Evolutionary conservation across 805 yeast species (phyloP), one percentile per base, ranked within the genome.

Genomic region (Yamadazyma philogaea): DNA sequence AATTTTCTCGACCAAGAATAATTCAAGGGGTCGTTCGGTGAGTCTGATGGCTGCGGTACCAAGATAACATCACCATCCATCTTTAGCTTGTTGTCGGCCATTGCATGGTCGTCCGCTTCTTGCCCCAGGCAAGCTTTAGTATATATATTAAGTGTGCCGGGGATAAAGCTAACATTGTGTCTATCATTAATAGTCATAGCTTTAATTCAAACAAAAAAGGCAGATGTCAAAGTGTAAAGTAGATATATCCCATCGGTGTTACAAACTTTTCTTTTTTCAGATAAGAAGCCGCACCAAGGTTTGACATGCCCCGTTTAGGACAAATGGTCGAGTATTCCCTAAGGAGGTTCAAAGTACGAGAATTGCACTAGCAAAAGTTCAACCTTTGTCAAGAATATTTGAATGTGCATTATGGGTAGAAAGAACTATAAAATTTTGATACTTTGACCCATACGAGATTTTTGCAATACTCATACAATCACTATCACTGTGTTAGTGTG

Each of bases 101-200:
- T 28, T 16, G 35, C 37, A 2, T 27, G 16, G 7, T 43, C 47
- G n/a, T 28, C 37, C 27, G 30, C 17, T 33, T 39, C 45, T 37
- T 7, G 47, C 37, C 30, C 39, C 11, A 34, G 30, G 4, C 35
- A 20, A 11, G 45, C 33, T 12, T 39, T 30, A 7, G 77, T 56
- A 42, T 72, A 66, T 32, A 78, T 68, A 53, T 75, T 77, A 48
- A 74, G 60, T 0, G 84, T 78, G 5, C 83, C 83, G 1, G 83
- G 83, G 34, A 78, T 57, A 51, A 68, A 77, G 30, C 74, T 77
- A 1, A 55, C 56, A 31, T 51, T 39, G 21, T 56, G 19, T 59
- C 67, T 28, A 57, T 61, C 40, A 57, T 63, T 35, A 60, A 66
- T 34, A 56, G 62, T 47, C 56, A 64, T 33, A 17, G 34, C 17